A percentile compares a stretch with the other conserved stretches of the same genome.
These are phyloP conservation scores for Pezicula neosporulosa DNA, from an alignment of 2,329 filamentous ascomycete genomes.

Conservation along the genomic window DNA sequence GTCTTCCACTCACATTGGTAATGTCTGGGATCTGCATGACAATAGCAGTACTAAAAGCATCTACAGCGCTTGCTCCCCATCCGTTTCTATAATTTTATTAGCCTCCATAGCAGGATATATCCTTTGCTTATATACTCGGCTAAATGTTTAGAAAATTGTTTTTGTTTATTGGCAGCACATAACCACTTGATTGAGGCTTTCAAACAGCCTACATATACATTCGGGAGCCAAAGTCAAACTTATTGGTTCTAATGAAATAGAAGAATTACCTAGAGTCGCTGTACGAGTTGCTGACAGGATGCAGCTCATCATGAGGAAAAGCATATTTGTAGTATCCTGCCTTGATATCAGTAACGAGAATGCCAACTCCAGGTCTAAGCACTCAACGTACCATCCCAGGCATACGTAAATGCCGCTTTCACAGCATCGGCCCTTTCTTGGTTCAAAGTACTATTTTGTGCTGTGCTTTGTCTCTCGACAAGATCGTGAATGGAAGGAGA, in stretches of 20 bases:
- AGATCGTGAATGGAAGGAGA: constrained; percentile 6
- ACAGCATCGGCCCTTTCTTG: constrained; percentile 51
- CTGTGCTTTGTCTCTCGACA: constrained; percentile 8
- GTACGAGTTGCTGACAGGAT: constrained; percentile 61
- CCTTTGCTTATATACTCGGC: no score
- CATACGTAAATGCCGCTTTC: constrained; percentile 64
- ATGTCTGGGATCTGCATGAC: constrained; percentile 69
- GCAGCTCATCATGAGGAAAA: constrained; percentile 74
- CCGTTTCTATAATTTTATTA: constrained; percentile 55
- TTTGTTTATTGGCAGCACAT: no score
- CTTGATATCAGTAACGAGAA: no score
- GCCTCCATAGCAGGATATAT: not conserved
- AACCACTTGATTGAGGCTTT: no score
- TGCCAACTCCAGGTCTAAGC: no score
- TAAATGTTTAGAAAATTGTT: no score
- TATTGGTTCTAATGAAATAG: no score
- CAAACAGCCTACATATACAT: no score
- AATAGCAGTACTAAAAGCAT: constrained; percentile 76
- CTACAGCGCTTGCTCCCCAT: constrained; percentile 81
- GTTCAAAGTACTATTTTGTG: constrained; percentile 21
- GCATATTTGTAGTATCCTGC: constrained; percentile 65
- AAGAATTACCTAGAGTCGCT: constrained; percentile 62
- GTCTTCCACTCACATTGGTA: no score
- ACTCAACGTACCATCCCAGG: constrained; percentile 52
- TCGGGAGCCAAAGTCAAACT: no score